phyloP scores from a whole-genome alignment of 495 filamentous ascomycete species.

The Penicillium silybi region DNA sequence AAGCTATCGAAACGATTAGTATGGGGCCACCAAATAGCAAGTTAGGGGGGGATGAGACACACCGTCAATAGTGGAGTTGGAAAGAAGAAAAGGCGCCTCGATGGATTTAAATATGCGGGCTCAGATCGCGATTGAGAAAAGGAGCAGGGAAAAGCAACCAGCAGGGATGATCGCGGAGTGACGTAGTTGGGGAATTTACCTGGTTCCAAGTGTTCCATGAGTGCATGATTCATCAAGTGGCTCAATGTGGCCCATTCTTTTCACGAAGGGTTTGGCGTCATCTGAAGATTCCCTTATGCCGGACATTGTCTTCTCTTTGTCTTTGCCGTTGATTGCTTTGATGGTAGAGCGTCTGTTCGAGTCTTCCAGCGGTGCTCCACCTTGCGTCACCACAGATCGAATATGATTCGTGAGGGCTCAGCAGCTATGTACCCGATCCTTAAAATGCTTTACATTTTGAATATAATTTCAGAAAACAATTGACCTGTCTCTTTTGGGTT shows the following conservation, averaged over 20 bases:
- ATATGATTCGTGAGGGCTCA: background rate
- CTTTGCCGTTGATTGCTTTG: background rate
- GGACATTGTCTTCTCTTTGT: background rate
- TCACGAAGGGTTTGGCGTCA: slow-evolving; percentile 2
- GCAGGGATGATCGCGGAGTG: slow-evolving; percentile 39
- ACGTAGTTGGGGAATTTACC: slow-evolving; percentile 37
- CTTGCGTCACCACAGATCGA: background rate
- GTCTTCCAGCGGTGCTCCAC: background rate
- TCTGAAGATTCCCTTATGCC: slow-evolving; percentile 4
- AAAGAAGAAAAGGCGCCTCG: background rate
- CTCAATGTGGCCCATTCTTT: slow-evolving; percentile 6
- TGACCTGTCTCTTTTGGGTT: background rate
- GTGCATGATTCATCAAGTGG: slow-evolving; percentile 29
- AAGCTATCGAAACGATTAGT: background rate
- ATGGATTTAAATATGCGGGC: slow-evolving; percentile 14
- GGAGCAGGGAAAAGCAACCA: slow-evolving; percentile 11
- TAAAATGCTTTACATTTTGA: too few relatives aligned
- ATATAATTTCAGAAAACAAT: background rate
- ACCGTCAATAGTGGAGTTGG: background rate
- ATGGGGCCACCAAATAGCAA: background rate
- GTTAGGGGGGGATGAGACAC: background rate
- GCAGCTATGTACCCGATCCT: background rate
- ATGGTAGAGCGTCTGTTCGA: background rate
- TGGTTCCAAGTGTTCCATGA: slow-evolving; percentile 3
- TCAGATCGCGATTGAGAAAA: slow-evolving; percentile 4